Percentiles rank a stretch among this genome's conserved stretches.
phyloP scores from a whole-genome alignment of 1,284 basidiomycete genomes.

The Leucoagaricus sp. region DNA sequence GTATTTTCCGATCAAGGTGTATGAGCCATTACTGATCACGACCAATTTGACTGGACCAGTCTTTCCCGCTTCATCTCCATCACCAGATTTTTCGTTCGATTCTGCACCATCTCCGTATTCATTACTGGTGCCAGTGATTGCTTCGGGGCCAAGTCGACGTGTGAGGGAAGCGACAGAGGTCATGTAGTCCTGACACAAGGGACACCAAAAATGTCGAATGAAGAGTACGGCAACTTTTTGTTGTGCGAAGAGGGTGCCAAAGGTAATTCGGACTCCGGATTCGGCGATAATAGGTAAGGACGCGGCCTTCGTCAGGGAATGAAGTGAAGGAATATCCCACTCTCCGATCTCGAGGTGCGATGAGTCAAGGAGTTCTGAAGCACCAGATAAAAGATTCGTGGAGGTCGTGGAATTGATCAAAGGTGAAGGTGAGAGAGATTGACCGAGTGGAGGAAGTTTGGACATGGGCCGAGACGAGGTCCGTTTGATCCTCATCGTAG shows the following conservation, averaged over 20 bases:
- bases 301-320: constrained; percentile 62
- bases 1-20: constrained; percentile 73
- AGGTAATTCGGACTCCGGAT: constrained; percentile 64
- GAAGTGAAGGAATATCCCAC: constrained; percentile 41
- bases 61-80: not conserved
- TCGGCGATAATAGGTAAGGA: constrained; percentile 66
- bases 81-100: constrained; percentile 7
- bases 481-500: constrained; percentile 11
- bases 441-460: constrained; percentile 2
- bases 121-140: not conserved
- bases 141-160: constrained; percentile 25
- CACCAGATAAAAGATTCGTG: not conserved
- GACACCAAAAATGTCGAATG: constrained; percentile 81
- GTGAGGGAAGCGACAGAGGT: constrained; percentile 63
- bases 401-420: not conserved
- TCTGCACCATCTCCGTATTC: constrained; percentile 10
- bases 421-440: not conserved
- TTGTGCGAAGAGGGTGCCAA: constrained; percentile 71
- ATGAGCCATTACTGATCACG: constrained; percentile 79
- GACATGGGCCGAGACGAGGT: constrained; percentile 4
- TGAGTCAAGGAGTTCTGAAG: not conserved
- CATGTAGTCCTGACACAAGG: constrained; percentile 85
- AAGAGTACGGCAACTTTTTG: constrained; percentile 75
- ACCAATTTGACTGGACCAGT: constrained; percentile 43
- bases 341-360: too few relatives aligned